Evolutionary conservation across 192 early-diverging fungal species (phyloP), one percentile per base, ranked within the genome.

Genomic region (Coemansia erecta): DNA sequence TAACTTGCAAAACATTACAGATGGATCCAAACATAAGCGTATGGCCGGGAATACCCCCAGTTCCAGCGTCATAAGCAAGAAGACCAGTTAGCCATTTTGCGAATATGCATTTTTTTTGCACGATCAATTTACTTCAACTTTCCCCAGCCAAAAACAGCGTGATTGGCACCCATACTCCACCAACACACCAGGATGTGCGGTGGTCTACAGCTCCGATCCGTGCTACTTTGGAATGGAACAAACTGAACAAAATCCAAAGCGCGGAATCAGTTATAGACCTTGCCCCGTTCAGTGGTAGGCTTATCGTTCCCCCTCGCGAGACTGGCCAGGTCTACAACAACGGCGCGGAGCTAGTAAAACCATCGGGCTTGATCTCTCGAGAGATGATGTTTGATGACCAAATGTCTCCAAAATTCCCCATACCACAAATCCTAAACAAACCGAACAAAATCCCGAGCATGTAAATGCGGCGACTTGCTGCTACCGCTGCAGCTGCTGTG

Each of bases 251-350:
- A 64, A 58, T 68, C 57, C 70, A 61, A 56, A 47, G 75, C 75
- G 62, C 61, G 69, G 69, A 77, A 58, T 40, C 52, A 63, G 66
- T 70, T 77, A 71, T 62, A 45, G 49, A 45, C 49, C 42, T 28
- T 10, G 24, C 12, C 64, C 69, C 51, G 56, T 59, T 72, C 61
- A 61, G 64, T 77, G 64, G 71, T 39, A 14, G 45, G 44, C 50
- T 53, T 46, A 58, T 63, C 74, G 74, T 77, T 77, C 74, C 74
- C 68, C 68, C 69, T 47, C 62, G 75, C 75, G 24, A 78, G 75
- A 78, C 66, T 63, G 64, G 75, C 75, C 75, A 61, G 66, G 15
- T 37, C 35, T 37, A 42, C 19, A 45, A 39, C 23, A 45, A 46
- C 8, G 75, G 75, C 75, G 58, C 53, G 75, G 75, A 53, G 44